Conservation (phyloP, 805 yeast species). For the Ogataea parapolymorpha region DNA sequence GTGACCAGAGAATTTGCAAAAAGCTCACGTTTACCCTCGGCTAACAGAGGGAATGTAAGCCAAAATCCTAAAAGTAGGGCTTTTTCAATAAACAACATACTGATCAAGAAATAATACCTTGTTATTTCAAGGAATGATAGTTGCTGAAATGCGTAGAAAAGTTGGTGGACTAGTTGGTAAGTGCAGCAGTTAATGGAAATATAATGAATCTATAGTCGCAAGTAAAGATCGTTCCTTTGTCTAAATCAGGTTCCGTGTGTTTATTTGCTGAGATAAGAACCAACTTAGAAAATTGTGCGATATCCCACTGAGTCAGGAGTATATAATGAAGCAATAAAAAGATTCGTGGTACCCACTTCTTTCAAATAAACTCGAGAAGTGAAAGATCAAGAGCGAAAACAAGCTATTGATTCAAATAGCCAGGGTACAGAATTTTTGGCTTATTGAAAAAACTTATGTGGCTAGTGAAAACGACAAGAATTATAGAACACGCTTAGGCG, state of each 20-base stretch:
- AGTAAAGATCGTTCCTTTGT: no score
- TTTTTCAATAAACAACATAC: no score
- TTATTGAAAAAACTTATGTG: constrained; percentile 7
- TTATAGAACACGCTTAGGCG: not conserved
- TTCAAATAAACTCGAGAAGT: not conserved
- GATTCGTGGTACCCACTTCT: not conserved
- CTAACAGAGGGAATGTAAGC: not conserved
- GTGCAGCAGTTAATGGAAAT: no score
- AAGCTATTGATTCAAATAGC: constrained; percentile 1
- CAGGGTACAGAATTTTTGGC: constrained; percentile 9
- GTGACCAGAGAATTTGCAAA: constrained; percentile 78
- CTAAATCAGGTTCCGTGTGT: no score
- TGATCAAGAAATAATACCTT: no score
- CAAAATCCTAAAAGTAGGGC: no score
- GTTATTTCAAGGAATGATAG: no score
- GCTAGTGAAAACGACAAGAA: constrained; percentile 5
- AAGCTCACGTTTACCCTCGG: constrained; percentile 32
- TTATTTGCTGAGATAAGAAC: no score
- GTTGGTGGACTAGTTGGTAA: no score
- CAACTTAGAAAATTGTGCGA: no score
- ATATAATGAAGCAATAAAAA: not conserved
- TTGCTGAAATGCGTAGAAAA: no score
- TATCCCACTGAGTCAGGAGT: not conserved
- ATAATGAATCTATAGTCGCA: no score
- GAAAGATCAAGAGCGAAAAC: constrained; percentile 3